Conservation (phyloP, 495 filamentous ascomycete genomes). For the Talaromyces adpressus region DNA sequence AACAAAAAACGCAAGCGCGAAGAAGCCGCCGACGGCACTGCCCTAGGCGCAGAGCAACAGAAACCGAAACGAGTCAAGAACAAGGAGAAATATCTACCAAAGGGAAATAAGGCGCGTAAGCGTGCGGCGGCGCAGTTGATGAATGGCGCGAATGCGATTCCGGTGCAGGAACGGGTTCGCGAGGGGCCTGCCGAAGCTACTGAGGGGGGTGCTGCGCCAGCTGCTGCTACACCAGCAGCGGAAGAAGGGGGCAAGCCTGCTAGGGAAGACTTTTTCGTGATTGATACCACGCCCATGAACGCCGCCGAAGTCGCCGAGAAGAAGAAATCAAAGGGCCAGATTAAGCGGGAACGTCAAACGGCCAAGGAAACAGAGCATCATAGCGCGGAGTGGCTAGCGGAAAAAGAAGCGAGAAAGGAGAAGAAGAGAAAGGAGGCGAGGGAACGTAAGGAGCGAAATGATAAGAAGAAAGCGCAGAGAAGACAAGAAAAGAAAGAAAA, state of each 20-base stretch:
- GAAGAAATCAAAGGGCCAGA: not conserved
- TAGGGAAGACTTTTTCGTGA: not conserved
- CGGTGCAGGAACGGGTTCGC: not conserved
- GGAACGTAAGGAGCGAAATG: constrained; percentile 15
- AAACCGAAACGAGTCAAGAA: constrained; percentile 9
- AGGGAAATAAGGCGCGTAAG: constrained; percentile 8
- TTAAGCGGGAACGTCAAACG: not conserved
- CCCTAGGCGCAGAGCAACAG: constrained; percentile 14
- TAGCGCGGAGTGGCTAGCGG: not conserved
- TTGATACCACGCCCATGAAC: constrained; percentile 7
- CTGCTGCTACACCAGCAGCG: not conserved
- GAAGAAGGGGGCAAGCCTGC: not conserved
- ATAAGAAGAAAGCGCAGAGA: constrained; percentile 15
- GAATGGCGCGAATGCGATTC: constrained; percentile 10
- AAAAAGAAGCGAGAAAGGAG: constrained; percentile 20
- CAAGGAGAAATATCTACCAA: constrained; percentile 3
- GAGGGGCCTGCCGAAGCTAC: not conserved
- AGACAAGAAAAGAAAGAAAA: constrained; percentile 17
- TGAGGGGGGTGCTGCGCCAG: too few species aligned
- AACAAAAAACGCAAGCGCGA: constrained; percentile 40
- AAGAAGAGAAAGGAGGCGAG: constrained; percentile 16
- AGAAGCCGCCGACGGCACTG: constrained; percentile 15
- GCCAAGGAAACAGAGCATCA: not conserved
- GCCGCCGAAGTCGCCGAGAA: constrained; percentile 5
- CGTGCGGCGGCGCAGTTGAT: not conserved